Conservation (phyloP, 176 grass and related monocot species). For the Carex cristatella region DNA sequence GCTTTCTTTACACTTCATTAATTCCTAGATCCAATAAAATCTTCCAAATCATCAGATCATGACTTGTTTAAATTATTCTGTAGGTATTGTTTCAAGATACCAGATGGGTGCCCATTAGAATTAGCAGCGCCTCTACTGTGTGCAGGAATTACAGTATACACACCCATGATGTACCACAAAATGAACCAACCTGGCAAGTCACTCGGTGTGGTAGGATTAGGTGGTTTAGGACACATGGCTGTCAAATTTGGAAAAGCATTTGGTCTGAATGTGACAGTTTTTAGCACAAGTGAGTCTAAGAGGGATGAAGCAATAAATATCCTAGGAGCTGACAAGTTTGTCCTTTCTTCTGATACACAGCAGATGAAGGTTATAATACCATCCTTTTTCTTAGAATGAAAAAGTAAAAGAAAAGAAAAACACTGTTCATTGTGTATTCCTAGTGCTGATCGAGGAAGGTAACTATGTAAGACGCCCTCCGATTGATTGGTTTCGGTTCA, state of each 20-base stretch:
- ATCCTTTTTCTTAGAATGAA: background rate
- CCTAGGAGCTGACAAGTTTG: conserved; percentile 68
- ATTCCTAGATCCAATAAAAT: background rate
- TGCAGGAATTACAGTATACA: conserved; percentile 73
- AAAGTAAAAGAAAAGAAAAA: background rate
- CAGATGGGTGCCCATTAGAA: conserved; percentile 57
- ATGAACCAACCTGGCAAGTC: conserved; percentile 85
- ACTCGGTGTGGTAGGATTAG: conserved; percentile 63
- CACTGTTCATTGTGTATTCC: background rate
- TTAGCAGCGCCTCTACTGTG: conserved; percentile 66
- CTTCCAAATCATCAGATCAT: background rate
- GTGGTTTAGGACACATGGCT: conserved; percentile 71
- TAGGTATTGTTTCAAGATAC: conserved; percentile 76
- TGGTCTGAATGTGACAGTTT: conserved; percentile 60
- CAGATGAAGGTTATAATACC: conserved; percentile 52
- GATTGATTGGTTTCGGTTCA: background rate
- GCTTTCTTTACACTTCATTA: background rate
- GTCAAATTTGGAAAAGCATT: conserved; percentile 79
- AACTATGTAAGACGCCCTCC: background rate
- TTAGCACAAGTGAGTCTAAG: conserved; percentile 73
- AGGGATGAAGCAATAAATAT: conserved; percentile 61
- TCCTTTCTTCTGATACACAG: conserved; percentile 56
- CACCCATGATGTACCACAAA: conserved; percentile 64
- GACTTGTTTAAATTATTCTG: background rate
- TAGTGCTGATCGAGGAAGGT: background rate